Conservation (phyloP, 257 asterid genomes). For the Solanum ossicruentum region DNA sequence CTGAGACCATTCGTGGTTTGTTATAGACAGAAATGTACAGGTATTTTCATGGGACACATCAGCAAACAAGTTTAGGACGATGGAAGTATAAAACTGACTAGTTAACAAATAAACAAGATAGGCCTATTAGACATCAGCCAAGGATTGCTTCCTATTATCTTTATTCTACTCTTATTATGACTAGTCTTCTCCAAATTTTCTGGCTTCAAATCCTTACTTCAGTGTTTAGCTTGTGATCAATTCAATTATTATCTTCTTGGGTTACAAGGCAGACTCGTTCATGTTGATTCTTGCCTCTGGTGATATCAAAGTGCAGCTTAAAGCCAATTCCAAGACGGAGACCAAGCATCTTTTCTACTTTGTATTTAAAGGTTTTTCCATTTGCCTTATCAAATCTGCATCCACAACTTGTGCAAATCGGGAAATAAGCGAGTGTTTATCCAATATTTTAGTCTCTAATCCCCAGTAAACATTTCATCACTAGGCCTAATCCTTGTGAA, state of each 20-base stretch:
- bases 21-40: too few species aligned
- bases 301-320: conserved; percentile 10
- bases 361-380: not conserved
- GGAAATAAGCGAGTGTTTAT: not conserved
- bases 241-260: conserved; percentile 7
- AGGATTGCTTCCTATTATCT: not conserved
- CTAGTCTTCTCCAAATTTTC: not conserved
- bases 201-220: not conserved
- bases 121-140: not conserved
- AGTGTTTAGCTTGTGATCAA: not conserved
- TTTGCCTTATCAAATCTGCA: not conserved
- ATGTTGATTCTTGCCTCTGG: conserved; percentile 9
- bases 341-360: conserved; percentile 1
- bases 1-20: too few species aligned
- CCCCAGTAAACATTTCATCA: conserved; percentile 11
- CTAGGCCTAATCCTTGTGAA: conserved; percentile 7
- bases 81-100: not conserved
- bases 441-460: conserved; percentile 1
- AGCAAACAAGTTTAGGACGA: not conserved
- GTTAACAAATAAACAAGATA: not conserved
- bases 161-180: not conserved
- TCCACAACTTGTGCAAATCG: not conserved
- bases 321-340: conserved; percentile 12
- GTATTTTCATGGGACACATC: too few species aligned
- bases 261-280: not conserved